Base-by-base conservation (phyloP, 495 filamentous ascomycete species). In the Penicillium cinerascens region DNA sequence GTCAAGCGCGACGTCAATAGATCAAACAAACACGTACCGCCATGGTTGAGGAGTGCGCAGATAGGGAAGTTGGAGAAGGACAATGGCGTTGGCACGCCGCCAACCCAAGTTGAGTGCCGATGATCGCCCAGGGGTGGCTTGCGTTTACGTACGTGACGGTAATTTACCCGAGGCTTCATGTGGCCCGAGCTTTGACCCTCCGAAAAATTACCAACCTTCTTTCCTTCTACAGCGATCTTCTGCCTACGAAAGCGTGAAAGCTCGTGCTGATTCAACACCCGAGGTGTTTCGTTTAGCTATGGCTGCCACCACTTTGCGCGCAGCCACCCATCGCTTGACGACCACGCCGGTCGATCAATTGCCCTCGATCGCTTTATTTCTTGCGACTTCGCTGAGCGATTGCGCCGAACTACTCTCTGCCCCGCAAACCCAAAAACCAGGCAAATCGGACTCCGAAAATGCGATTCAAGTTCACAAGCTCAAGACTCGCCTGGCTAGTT, bases 401-500 rank as follows among this genome's bases (percentile, higher is more conserved):
- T 89, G 84, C 61, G 76, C 75, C 47, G 77, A 73, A 41, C 68
- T 80, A 5, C 71, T 89, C 8, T 82, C 83, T 21, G 66, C 74
- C 4, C 61, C 81, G 10, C 66, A 66, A 49, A 63, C 47, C 36
- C 65, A 72, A 49, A 74, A 73, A 23, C 78, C 81, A 38, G 59
- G 69, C 52, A 84, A 81, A 59, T 74, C 76, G 44, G 75, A 76
- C 6, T 78, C 84, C 0, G 87, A 92, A 23, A 66, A 67, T 69
- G 73, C 75, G 3, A 67, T 82, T 0, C 82, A 87, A 38, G 74
- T 91, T 13, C 89, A 95, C 69, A 90, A 86, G 63, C 74, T 92
- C 47, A 87, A 85, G 63, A 91, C 87, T 18, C 83, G 88, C 46
- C 73, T 97, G 54, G 84, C 83, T 13, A 81, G 85, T 6, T 72